A percentile compares a stretch with the other conserved stretches of the same genome.
These are phyloP conservation scores for Rhexocercosporidium sp. DNA, from an alignment of 2,329 filamentous ascomycete species.

Conservation along the genomic window DNA sequence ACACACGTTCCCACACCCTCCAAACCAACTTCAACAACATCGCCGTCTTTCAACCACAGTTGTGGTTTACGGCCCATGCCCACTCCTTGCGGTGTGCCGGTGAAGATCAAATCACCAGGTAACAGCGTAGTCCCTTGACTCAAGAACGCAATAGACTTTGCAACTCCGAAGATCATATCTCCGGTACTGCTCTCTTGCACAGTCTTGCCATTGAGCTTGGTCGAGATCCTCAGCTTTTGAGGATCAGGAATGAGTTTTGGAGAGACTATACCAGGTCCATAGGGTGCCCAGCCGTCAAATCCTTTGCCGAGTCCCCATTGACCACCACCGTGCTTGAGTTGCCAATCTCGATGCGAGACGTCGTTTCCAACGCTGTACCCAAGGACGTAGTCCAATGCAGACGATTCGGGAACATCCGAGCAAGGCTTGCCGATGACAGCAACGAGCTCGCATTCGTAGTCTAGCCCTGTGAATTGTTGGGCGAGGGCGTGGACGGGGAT, in stretches of 20 bases:
- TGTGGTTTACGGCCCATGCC: conserved; percentile 71
- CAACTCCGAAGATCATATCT: conserved; percentile 69
- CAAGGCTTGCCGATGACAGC: conserved; percentile 73
- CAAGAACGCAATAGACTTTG: conserved; percentile 62
- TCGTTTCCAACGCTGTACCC: conserved; percentile 81
- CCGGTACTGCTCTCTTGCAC: conserved; percentile 62
- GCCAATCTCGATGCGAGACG: conserved; percentile 81
- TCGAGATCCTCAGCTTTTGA: conserved; percentile 60
- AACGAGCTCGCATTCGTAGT: conserved; percentile 83
- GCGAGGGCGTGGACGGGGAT: conserved; percentile 70
- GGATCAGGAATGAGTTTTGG: conserved; percentile 60
- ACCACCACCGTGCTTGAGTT: conserved; percentile 68
- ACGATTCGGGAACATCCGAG: conserved; percentile 65
- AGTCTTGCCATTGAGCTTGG: conserved; percentile 62
- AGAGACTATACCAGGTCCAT: conserved; percentile 73
- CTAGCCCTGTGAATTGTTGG: conserved; percentile 68
- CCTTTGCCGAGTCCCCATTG: conserved; percentile 77
- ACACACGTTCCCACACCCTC: conserved; percentile 67
- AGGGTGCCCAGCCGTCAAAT: conserved; percentile 78
- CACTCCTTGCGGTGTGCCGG: conserved; percentile 72
- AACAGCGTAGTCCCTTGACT: conserved; percentile 66
- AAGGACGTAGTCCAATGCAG: conserved; percentile 73
- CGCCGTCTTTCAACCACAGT: conserved; percentile 72
- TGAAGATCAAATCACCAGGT: conserved; percentile 70
- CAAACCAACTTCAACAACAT: conserved; percentile 70